A percentile compares a stretch with the other conserved stretches of the same genome.
Conservation (phyloP, 805 yeast species). For the Tetrapisispora iriomotensis region DNA sequence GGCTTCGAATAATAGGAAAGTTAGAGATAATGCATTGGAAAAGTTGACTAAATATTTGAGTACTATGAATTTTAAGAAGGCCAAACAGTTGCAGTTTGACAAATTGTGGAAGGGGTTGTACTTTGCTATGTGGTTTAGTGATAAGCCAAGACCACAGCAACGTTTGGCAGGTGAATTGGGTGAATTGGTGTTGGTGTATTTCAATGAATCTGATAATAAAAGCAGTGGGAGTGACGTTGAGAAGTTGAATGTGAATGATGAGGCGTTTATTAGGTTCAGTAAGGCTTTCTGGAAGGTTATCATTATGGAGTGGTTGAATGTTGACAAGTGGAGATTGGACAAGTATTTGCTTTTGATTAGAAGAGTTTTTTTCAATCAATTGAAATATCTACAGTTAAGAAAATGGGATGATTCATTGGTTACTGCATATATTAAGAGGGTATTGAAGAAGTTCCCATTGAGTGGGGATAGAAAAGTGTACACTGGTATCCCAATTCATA, state of each 20-base stretch:
- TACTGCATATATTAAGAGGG: slow-evolving; percentile 35
- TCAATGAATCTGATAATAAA: slow-evolving; percentile 26
- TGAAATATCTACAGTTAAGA: slow-evolving; percentile 43
- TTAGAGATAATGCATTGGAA: slow-evolving; percentile 64
- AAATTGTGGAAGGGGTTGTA: slow-evolving; percentile 96
- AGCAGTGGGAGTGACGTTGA: neutral
- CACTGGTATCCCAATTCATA: slow-evolving; percentile 72
- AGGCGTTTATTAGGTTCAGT: slow-evolving; percentile 41
- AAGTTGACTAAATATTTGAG: slow-evolving; percentile 51
- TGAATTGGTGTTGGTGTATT: slow-evolving; percentile 26
- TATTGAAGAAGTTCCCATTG: slow-evolving; percentile 38
- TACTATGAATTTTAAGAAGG: slow-evolving; percentile 33
- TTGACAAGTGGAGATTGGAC: slow-evolving; percentile 80
- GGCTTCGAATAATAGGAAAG: slow-evolving; percentile 68
- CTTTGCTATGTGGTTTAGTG: slow-evolving; percentile 94
- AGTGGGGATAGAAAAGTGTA: slow-evolving; percentile 54
- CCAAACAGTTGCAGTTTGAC: slow-evolving; percentile 47
- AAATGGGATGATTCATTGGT: slow-evolving; percentile 48
- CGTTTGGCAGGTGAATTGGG: slow-evolving; percentile 68
- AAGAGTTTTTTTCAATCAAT: slow-evolving; percentile 56
- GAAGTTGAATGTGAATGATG: slow-evolving; percentile 18
- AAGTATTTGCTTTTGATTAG: slow-evolving; percentile 77
- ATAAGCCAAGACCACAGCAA: slow-evolving; percentile 88
- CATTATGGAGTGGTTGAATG: slow-evolving; percentile 68
- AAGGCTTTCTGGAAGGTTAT: slow-evolving; percentile 76